Conservation (phyloP, 2,329 filamentous ascomycete species). For the Colletotrichum nymphaeae region DNA sequence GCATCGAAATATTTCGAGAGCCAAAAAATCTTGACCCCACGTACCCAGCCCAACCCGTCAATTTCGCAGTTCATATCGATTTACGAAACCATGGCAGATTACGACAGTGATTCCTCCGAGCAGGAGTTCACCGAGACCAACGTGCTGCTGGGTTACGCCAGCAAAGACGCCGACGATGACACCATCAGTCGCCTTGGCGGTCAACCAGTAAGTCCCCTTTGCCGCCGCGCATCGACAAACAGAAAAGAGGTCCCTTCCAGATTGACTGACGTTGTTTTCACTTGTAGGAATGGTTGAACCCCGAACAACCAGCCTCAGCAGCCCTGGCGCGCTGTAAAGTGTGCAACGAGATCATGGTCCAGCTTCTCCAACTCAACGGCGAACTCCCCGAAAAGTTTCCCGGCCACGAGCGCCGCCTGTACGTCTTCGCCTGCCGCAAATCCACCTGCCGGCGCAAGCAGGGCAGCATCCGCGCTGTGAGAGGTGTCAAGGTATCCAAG, state of each 20-base stretch:
- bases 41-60: conserved; percentile 16
- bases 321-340: conserved; percentile 85
- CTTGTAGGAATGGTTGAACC: conserved; percentile 83
- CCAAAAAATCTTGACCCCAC: conserved; percentile 55
- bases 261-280: conserved; percentile 8
- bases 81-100: conserved; percentile 70
- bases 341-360: conserved; percentile 84
- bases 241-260: conserved; percentile 2
- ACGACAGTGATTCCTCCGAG: conserved; percentile 81
- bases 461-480: conserved; percentile 82
- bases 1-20: conserved; percentile 40
- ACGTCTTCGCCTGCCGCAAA: conserved; percentile 84
- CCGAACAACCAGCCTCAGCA: conserved; percentile 77
- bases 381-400: conserved; percentile 90
- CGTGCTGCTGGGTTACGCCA: conserved; percentile 90
- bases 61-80: not conserved
- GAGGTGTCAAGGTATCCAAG: conserved; percentile 71
- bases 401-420: conserved; percentile 87
- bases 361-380: conserved; percentile 91
- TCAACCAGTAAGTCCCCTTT: conserved; percentile 73
- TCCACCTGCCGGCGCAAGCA: conserved; percentile 84
- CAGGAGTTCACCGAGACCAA: conserved; percentile 82
- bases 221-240: conserved; percentile 2
- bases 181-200: conserved; percentile 90
- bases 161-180: conserved; percentile 82